Conservation (phyloP, 352 stramenopile genomes). For the Phytophthora constricta region DNA sequence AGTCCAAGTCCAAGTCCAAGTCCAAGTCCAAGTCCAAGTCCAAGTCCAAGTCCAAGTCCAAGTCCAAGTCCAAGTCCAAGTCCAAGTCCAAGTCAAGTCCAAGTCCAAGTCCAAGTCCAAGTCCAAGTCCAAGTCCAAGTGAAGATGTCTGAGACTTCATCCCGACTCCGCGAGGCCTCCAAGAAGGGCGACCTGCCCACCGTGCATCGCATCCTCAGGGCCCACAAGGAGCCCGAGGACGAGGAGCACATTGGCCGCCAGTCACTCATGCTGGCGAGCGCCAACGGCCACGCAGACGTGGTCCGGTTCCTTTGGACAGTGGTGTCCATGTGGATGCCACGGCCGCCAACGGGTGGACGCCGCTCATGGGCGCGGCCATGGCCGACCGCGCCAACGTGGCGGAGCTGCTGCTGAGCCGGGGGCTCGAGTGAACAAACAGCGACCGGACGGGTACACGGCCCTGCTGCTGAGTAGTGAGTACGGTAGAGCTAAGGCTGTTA, state of each 20-base stretch:
- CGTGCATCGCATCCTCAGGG: neutral
- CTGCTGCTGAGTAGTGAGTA: slow-evolving; percentile 2
- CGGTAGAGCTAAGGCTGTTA: neutral
- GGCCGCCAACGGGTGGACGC: slow-evolving; percentile 11
- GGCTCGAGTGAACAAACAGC: slow-evolving; percentile 8
- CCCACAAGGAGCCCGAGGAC: neutral
- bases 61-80: too few relatives aligned
- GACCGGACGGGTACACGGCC: slow-evolving; percentile 8
- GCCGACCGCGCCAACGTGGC: slow-evolving; percentile 10
- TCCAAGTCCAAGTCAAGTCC: too few relatives aligned
- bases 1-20: too few relatives aligned
- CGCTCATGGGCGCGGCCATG: slow-evolving; percentile 17
- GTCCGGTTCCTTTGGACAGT: slow-evolving; percentile 4
- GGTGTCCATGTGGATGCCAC: slow-evolving; percentile 1
- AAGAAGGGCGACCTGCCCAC: neutral
- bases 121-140: too few relatives aligned
- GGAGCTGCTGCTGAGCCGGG: slow-evolving; percentile 10
- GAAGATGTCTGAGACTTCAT: neutral
- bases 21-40: too few relatives aligned
- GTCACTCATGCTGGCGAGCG: neutral
- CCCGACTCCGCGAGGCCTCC: neutral
- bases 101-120: too few relatives aligned
- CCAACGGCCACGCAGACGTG: neutral
- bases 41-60: too few relatives aligned
- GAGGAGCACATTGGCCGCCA: neutral